These are phyloP conservation scores for Carex littledalei DNA, from an alignment of 176 grass and related monocot species.

Conservation along the genomic window DNA sequence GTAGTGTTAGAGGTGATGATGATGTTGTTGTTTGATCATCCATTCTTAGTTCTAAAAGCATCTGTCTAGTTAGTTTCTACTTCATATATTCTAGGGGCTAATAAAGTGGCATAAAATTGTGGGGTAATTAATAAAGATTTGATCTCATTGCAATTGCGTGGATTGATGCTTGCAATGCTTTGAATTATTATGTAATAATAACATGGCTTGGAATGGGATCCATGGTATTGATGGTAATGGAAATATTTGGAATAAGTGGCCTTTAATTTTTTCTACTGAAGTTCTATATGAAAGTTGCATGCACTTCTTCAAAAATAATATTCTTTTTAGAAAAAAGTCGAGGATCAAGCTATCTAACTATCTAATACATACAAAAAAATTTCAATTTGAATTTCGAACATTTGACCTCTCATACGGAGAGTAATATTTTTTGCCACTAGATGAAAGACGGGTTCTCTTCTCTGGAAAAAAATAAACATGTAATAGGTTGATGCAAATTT, in stretches of 20 bases:
- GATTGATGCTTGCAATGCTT: neutral
- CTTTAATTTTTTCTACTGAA: neutral
- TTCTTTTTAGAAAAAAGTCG: too few species aligned
- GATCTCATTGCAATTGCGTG: neutral
- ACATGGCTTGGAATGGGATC: neutral
- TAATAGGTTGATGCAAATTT: too few species aligned
- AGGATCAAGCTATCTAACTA: too few species aligned
- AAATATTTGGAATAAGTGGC: neutral
- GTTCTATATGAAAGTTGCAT: neutral
- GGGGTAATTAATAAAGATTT: neutral
- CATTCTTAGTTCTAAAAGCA: conserved; percentile 27
- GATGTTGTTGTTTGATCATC: conserved; percentile 27
- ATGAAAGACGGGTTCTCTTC: too few species aligned
- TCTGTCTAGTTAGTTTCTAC: neutral
- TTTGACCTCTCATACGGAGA: too few species aligned
- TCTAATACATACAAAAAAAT: too few species aligned
- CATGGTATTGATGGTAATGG: neutral
- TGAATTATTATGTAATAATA: neutral
- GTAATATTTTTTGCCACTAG: too few species aligned
- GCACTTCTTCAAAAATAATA: neutral
- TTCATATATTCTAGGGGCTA: neutral
- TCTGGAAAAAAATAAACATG: too few species aligned
- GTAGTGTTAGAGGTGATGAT: neutral
- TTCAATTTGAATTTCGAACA: too few species aligned
- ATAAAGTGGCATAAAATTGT: neutral